These are phyloP conservation scores for Tricladium varicosporioides DNA, from an alignment of 2,329 filamentous ascomycete genomes.

Conservation along the genomic window DNA sequence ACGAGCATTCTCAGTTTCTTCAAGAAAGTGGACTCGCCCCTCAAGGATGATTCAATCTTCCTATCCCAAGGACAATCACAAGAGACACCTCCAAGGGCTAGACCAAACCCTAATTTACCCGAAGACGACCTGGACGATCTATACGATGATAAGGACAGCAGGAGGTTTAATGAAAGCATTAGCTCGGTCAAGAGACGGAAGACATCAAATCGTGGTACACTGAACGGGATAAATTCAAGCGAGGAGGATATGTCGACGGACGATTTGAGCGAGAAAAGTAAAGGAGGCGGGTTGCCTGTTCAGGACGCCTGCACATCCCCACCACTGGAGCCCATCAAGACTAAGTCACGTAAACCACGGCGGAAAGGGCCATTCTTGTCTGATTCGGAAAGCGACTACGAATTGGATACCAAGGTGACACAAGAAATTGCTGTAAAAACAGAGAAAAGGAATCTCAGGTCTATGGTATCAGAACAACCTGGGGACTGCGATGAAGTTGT, in stretches of 20 bases:
- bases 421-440: conserved; percentile 18
- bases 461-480: conserved; percentile 10
- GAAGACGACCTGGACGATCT: conserved; percentile 26
- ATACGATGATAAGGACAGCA: conserved; percentile 22
- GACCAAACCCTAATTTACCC: conserved; percentile 14
- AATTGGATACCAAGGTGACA: conserved; percentile 21
- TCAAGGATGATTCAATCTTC: conserved; percentile 58
- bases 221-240: conserved; percentile 4
- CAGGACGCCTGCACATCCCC: conserved; percentile 19
- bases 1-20: conserved; percentile 73
- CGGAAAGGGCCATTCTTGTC: conserved; percentile 64
- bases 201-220: conserved; percentile 24
- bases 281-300: neutral
- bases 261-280: neutral
- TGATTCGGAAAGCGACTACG: conserved; percentile 61
- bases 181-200: conserved; percentile 43
- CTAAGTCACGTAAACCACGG: conserved; percentile 26
- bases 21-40: conserved; percentile 56
- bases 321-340: conserved; percentile 30
- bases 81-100: conserved; percentile 12
- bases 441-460: conserved; percentile 20
- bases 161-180: conserved; percentile 40
- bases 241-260: neutral
- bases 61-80: conserved; percentile 36
- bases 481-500: conserved; percentile 17